Conservation (phyloP, 1,284 basidiomycete species). For the Ceratobasidium sp. region DNA sequence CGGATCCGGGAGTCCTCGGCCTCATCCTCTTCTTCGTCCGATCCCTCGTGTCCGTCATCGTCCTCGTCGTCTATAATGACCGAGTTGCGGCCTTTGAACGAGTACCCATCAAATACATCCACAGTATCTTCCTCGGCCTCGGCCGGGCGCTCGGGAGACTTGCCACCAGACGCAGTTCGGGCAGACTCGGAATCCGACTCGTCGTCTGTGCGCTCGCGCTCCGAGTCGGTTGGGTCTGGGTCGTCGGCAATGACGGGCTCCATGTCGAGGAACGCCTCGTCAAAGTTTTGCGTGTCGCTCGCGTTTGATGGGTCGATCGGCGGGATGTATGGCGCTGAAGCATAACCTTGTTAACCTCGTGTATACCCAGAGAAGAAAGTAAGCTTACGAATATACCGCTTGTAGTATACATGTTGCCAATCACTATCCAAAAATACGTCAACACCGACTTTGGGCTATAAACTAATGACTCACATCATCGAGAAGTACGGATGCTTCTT, state of each 20-base stretch:
- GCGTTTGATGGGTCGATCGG: conserved; percentile 93
- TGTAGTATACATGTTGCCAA: conserved; percentile 94
- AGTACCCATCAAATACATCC: conserved; percentile 89
- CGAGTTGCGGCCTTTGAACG: conserved; percentile 86
- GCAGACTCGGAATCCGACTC: conserved; percentile 46
- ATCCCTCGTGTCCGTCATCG: conserved; percentile 59
- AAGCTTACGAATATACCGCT: conserved; percentile 88
- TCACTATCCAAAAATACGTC: conserved; percentile 66
- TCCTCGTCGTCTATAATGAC: conserved; percentile 79
- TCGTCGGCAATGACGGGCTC: conserved; percentile 81
- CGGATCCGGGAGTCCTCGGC: conserved; percentile 47
- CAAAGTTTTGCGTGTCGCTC: conserved; percentile 97
- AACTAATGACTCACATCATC: conserved; percentile 79
- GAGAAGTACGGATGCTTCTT: conserved; percentile 96
- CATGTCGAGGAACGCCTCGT: conserved; percentile 96
- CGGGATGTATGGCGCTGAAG: conserved; percentile 93
- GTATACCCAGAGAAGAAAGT: background rate
- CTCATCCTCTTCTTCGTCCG: conserved; percentile 62
- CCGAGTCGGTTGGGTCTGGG: conserved; percentile 64
- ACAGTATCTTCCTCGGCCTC: conserved; percentile 64
- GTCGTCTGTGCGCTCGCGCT: conserved; percentile 56
- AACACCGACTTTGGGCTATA: background rate
- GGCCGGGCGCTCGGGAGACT: conserved; percentile 59
- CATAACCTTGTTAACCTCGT: background rate
- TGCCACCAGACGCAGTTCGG: conserved; percentile 73